Evolutionary conservation across 2,329 filamentous ascomycete genomes (phyloP), one percentile per base, ranked within the genome.

Genomic region (Hawksworthiomyces lignivorus): DNA sequence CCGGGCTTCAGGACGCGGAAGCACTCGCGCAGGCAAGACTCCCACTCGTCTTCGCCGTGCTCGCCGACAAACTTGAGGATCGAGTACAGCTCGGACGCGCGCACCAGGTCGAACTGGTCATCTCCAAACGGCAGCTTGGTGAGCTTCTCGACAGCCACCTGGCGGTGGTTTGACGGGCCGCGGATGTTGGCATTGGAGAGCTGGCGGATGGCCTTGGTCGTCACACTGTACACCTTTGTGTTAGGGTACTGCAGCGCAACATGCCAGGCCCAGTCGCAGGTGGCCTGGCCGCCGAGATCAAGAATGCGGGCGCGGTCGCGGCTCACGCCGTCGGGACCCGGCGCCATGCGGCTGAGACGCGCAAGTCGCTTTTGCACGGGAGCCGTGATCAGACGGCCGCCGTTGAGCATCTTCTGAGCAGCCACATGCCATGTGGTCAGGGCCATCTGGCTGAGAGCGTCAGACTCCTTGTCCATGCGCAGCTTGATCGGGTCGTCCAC

Each of bases 211-310:
- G 79, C 65, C 62, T 84, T 84, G 49, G 52, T 87, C 28, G 84
- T 84, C 41, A 90, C 87, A 0, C 90, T 96, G 66, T 89, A 94
- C 41, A 96, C 78, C 59, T 87, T 88, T 43, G 85, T 76, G 58
- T 87, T 82, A 15, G 86, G 87, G 61, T 89, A 92, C 59, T 90
- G 83, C 36, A 85, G 72, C 1, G 92, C 88, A 44, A 87, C 84
- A 57, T 92, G 82, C 92, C 92, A 98, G 18, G 86, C 90, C 92
- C 92, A 98, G 62, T 94, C 88, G 57, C 87, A 90, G 12, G 84
- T 79, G 0, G 83, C 73, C 57, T 90, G 82, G 33, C 89, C 89
- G 36, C 86, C 88, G 26, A 96, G 79, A 57, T 97, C 90, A 20
- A 97, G 75, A 44, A 96, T 82, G 26, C 84, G 72, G 4, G 80